Conservation (phyloP, 805 yeast species). For the Peterozyma toletana region DNA sequence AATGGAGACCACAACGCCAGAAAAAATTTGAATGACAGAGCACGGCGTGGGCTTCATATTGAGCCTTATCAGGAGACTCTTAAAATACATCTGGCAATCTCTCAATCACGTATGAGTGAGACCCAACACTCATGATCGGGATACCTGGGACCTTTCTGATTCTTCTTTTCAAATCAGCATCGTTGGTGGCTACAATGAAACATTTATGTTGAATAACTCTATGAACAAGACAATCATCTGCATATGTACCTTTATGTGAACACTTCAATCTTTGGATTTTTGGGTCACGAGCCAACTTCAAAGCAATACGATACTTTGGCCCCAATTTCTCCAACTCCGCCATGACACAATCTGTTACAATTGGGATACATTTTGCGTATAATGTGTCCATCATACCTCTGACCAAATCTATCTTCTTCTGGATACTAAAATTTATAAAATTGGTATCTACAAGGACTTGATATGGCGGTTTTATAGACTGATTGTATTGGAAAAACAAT, state of each 20-base stretch:
- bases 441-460: constrained; percentile 95
- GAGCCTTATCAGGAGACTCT: background rate
- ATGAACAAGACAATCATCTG: constrained; percentile 94
- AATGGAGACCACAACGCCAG: no score
- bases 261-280: constrained; percentile 82
- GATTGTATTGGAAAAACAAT: constrained; percentile 87
- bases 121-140: constrained; percentile 95
- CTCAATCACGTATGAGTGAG: constrained; percentile 86
- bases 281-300: constrained; percentile 89
- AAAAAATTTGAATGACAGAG: no score
- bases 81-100: constrained; percentile 90
- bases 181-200: constrained; percentile 95
- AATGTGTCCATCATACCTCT: constrained; percentile 95
- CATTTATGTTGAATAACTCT: constrained; percentile 95
- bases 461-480: constrained; percentile 95
- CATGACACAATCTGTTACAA: constrained; percentile 95
- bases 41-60: no score
- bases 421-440: constrained; percentile 93
- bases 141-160: constrained; percentile 96
- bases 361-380: constrained; percentile 91
- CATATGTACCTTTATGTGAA: constrained; percentile 93
- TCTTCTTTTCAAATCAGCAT: constrained; percentile 92
- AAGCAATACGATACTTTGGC: constrained; percentile 88
- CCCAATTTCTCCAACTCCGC: constrained; percentile 97
- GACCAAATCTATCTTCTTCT: constrained; percentile 90